Evolutionary conservation across 495 filamentous ascomycete species (phyloP).

Genomic region (Lasiosphaeria miniovina): DNA sequence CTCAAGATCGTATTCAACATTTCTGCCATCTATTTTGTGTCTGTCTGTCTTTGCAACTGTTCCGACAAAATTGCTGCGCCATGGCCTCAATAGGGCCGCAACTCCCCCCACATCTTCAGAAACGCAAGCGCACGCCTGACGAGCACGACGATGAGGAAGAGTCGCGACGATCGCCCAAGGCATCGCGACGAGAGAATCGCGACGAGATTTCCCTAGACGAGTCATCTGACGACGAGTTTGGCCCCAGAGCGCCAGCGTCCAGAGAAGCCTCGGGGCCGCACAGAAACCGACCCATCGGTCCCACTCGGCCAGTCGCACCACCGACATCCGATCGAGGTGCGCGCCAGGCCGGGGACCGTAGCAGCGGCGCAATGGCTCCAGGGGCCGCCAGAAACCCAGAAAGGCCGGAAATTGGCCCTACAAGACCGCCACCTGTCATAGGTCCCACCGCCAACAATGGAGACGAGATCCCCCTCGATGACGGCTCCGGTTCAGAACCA

Average conservation of each 20-base stretch:
- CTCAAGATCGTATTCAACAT: too few relatives aligned
- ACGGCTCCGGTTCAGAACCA: constrained; percentile 20
- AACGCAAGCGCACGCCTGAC: constrained; percentile 50
- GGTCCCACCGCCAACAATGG: constrained; percentile 15
- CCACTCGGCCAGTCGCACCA: constrained; percentile 17
- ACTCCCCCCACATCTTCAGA: constrained; percentile 49
- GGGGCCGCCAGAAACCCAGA: too few relatives aligned
- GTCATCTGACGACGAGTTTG: constrained; percentile 38
- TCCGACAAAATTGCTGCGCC: not conserved
- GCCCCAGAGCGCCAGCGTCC: constrained; percentile 27
- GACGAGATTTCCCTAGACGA: constrained; percentile 19
- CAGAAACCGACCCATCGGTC: constrained; percentile 23
- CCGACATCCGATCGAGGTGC: not conserved
- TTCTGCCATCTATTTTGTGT: not conserved
- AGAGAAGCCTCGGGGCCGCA: constrained; percentile 17
- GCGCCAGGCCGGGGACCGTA: not conserved
- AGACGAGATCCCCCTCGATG: constrained; percentile 29
- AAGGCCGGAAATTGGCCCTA: constrained; percentile 34
- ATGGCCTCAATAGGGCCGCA: constrained; percentile 53
- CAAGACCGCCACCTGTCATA: constrained; percentile 21
- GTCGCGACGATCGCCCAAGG: constrained; percentile 38
- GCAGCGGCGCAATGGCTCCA: not conserved
- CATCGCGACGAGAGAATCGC: constrained; percentile 30
- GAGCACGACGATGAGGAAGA: constrained; percentile 30
- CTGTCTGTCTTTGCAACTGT: not conserved